phyloP scores from a whole-genome alignment of 495 filamentous ascomycete species.

The Neurospora sp. region DNA sequence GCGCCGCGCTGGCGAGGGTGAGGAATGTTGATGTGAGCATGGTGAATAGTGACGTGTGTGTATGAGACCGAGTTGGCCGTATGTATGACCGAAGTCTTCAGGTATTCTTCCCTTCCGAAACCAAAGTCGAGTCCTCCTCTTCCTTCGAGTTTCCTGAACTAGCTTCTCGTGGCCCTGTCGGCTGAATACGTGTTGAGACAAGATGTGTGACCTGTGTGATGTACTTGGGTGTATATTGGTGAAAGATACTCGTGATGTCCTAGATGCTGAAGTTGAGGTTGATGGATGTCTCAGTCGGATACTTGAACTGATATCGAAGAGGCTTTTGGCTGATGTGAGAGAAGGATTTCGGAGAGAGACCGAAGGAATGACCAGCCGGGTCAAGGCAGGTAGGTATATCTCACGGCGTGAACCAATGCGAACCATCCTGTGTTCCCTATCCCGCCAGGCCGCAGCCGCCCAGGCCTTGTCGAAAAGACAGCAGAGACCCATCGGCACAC shows the following conservation, averaged over 20 bases:
- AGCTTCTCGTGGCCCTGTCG: not conserved
- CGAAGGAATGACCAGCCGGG: not conserved
- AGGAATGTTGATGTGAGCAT: conserved; percentile 43
- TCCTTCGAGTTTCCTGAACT: not conserved
- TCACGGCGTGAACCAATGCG: not conserved
- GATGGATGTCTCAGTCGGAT: not conserved
- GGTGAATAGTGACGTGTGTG: conserved; percentile 22
- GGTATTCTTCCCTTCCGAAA: not conserved
- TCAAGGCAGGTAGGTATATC: not conserved
- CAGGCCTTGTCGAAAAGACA: not conserved
- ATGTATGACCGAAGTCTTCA: not conserved
- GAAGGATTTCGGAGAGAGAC: not conserved
- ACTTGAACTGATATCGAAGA: not conserved
- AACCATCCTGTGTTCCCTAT: not conserved
- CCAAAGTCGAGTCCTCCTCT: not conserved
- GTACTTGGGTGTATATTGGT: not conserved
- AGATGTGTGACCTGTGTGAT: not conserved
- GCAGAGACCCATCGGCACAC: conserved; percentile 4
- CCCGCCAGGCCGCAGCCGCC: not conserved
- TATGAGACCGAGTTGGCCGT: not conserved
- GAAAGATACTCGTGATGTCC: not conserved
- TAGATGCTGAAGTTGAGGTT: not conserved
- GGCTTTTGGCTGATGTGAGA: not conserved
- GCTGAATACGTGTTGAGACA: not conserved
- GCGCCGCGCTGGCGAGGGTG: conserved; percentile 36